These are phyloP conservation scores for Auxenochlorella protothecoides DNA, from an alignment of 139 green algal species.

Conservation along the genomic window DNA sequence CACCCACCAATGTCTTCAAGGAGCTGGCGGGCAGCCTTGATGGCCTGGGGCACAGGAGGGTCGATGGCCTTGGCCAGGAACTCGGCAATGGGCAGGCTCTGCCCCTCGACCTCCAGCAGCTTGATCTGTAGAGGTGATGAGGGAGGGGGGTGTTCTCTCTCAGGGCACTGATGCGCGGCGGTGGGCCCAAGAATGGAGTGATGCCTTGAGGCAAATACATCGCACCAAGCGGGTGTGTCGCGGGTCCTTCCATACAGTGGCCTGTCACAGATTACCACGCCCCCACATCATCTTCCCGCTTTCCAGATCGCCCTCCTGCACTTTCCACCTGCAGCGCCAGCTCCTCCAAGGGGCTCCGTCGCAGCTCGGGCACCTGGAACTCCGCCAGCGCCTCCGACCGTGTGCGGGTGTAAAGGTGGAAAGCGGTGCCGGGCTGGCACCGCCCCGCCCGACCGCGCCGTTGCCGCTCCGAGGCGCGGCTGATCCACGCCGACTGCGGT, in stretches of 20 bases:
- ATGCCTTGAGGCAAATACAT: no score
- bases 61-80: slow-evolving; percentile 55
- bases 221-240: no score
- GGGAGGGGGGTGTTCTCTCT: no score
- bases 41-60: slow-evolving; percentile 35
- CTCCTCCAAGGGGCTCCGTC: slow-evolving; percentile 48
- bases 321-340: slow-evolving; percentile 42
- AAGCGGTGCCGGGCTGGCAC: slow-evolving; percentile 61
- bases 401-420: slow-evolving; percentile 64
- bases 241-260: no score
- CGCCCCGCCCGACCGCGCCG: slow-evolving; percentile 63
- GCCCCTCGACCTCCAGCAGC: slow-evolving; percentile 28
- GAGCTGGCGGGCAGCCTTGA: slow-evolving; percentile 31
- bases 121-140: slow-evolving; percentile 34
- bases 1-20: slow-evolving; percentile 51
- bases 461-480: slow-evolving; percentile 54
- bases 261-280: no score
- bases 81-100: slow-evolving; percentile 11
- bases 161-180: no score
- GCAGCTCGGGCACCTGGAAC: slow-evolving; percentile 50
- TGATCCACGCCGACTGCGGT: slow-evolving; percentile 36
- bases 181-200: no score
- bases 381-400: slow-evolving; percentile 34
- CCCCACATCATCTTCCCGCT: no score
- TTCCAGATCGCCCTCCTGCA: no score